Base-by-base conservation (phyloP, 108 stramenopile genomes). In the Pseudonitzschia pungens region DNA sequence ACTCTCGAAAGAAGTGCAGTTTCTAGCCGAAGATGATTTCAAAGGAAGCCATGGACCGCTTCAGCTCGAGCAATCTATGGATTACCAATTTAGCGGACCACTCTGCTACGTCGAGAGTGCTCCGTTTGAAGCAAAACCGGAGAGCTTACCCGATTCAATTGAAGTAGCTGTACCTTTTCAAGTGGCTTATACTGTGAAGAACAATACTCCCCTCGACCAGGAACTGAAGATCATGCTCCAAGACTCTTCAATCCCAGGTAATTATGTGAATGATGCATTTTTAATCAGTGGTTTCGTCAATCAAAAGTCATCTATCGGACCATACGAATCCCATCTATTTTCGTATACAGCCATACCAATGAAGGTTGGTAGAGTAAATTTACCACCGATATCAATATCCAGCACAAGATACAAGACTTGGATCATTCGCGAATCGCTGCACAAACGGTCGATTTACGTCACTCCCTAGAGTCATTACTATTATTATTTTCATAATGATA, bases 341-440 rank as follows among this genome's bases (percentile, higher is more conserved):
- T 79, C 78, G 2, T 93, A 89, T 68, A 87, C 86, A 16, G 76
- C 77, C 27, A 42, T 93, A 26, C 83, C 88, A 55, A 91, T 80
- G 77, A 69, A 77, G 69, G 79, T 86, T 41, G 90, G 92, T 14
- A 78, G 79, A 52, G 77, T 82, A 21, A 31, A 33, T 10, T 31
- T 86, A 40, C 92, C 92, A 14, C 18, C 68, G 12, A 70, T 91
- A 27, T 75, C 41, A 32, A 76, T 88, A 54, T 79, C 83, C 0
- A 87, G 87, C 64, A 48, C 54, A 29, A 81, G 90, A 21, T 85
- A 91, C 69, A 80, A 84, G 48, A 69, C 89, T 26, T 93, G 87
- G 87, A 73, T 93, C 8, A 80, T 93, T 40, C 52, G 53, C 9
- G 81, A 81, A 48, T 27, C 58, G 15, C 18, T 58, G 22, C 44